These are phyloP conservation scores for Naganishia albida DNA, from an alignment of 1,284 basidiomycete genomes.

Conservation along the genomic window DNA sequence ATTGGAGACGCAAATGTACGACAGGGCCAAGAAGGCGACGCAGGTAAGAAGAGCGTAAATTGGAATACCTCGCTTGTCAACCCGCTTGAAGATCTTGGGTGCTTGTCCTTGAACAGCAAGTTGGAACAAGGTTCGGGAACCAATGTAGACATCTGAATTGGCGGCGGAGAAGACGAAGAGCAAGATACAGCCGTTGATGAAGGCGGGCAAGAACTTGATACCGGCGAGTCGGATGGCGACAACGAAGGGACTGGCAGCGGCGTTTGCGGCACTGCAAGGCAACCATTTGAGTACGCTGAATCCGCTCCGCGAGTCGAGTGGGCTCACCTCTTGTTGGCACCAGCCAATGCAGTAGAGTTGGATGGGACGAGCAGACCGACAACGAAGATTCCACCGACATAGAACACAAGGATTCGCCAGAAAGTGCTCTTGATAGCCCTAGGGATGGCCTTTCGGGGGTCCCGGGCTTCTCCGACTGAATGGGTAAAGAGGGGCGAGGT, in stretches of 20 bases:
- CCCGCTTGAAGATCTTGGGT: constrained; percentile 57
- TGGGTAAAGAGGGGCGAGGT: no score
- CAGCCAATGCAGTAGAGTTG: constrained; percentile 31
- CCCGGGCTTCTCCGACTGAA: constrained; percentile 45
- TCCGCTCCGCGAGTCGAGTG: not conserved
- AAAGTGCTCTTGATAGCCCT: constrained; percentile 61
- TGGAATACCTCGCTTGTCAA: constrained; percentile 55
- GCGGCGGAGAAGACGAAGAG: constrained; percentile 55
- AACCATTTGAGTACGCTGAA: no score
- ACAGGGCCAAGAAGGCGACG: constrained; percentile 43
- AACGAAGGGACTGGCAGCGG: constrained; percentile 75
- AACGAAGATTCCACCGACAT: constrained; percentile 58
- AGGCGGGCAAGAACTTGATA: constrained; percentile 55
- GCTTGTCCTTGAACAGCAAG: constrained; percentile 60
- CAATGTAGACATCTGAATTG: constrained; percentile 59
- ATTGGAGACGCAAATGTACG: constrained; percentile 22
- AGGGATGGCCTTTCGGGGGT: constrained; percentile 64
- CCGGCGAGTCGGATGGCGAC: constrained; percentile 57
- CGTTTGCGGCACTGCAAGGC: constrained; percentile 52
- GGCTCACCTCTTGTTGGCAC: constrained; percentile 16
- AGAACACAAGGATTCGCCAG: constrained; percentile 68
- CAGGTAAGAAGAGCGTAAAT: constrained; percentile 54
- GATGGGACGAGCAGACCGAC: constrained; percentile 64
- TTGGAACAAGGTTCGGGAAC: constrained; percentile 59
- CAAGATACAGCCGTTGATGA: constrained; percentile 56